Percentiles rank a stretch among this genome's conserved stretches.
These are phyloP conservation scores for Macrolepiota fuliginosa DNA, from an alignment of 768 basidiomycete genomes.

Conservation along the genomic window DNA sequence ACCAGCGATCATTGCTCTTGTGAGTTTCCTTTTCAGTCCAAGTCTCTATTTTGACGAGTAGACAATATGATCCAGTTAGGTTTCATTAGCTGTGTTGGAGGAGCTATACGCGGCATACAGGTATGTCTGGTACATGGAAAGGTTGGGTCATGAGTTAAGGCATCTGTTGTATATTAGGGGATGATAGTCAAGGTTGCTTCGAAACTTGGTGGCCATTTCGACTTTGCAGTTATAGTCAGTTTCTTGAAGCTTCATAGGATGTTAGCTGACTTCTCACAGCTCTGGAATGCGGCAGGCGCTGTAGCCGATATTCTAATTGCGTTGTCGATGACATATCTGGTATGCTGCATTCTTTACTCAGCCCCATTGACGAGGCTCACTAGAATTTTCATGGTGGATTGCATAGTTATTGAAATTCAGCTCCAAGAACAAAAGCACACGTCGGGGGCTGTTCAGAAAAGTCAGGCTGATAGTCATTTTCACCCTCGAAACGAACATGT, in stretches of 20 bases:
- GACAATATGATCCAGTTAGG: neutral
- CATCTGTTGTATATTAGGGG: neutral
- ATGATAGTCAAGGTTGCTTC: neutral
- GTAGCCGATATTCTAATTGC: neutral
- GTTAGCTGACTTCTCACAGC: neutral
- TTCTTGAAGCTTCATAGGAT: neutral
- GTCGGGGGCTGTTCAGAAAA: neutral
- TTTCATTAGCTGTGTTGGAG: neutral
- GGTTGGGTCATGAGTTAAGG: neutral
- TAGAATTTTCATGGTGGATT: too few relatives aligned
- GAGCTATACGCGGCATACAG: neutral
- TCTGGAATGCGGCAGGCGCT: neutral
- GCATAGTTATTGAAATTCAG: neutral
- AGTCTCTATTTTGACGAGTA: too few relatives aligned
- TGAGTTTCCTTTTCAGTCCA: neutral
- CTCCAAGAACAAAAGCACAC: neutral
- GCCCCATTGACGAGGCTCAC: too few relatives aligned
- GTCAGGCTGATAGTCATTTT: neutral
- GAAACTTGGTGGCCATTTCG: neutral
- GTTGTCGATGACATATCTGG: constrained; percentile 2
- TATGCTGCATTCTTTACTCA: neutral
- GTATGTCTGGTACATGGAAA: neutral
- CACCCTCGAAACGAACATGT: constrained; percentile 1
- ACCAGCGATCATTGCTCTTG: neutral
- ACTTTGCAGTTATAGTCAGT: neutral